phyloP scores from a whole-genome alignment of 306 rosid genomes.

The Chamaecrista fasciculata region DNA sequence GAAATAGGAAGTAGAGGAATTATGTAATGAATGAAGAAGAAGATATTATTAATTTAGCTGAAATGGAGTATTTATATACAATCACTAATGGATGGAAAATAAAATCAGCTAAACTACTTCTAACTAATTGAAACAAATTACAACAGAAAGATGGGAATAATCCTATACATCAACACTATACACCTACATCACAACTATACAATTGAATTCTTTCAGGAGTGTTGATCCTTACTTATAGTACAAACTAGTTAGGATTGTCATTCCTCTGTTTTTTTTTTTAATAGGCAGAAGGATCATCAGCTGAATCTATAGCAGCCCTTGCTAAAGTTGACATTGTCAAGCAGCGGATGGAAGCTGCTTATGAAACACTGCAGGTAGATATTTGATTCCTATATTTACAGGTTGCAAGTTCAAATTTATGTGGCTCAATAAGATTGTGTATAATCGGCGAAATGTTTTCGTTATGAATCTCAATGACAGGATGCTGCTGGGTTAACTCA shows the following conservation, averaged over 20 bases:
- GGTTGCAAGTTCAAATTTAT: constrained; percentile 3
- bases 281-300: constrained; percentile 97
- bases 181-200: too few species aligned
- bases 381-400: constrained; percentile 13
- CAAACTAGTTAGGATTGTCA: neutral
- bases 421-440: neutral
- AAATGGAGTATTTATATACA: too few species aligned
- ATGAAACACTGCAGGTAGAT: constrained; percentile 82
- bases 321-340: constrained; percentile 89
- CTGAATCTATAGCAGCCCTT: constrained; percentile 93
- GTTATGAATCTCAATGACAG: constrained; percentile 41
- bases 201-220: too few species aligned
- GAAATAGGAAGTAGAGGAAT: too few species aligned
- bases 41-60: too few species aligned
- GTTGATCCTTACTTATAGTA: neutral
- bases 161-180: too few species aligned
- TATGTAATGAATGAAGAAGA: too few species aligned
- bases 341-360: constrained; percentile 99
- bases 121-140: too few species aligned
- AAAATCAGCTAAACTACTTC: too few species aligned
- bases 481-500: constrained; percentile 99
- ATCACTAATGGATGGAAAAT: too few species aligned
- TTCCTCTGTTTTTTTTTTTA: neutral
- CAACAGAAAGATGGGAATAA: too few species aligned
- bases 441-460: constrained; percentile 1